phyloP scores from a whole-genome alignment of 306 rosid genomes.

The Quercus rubra region DNA sequence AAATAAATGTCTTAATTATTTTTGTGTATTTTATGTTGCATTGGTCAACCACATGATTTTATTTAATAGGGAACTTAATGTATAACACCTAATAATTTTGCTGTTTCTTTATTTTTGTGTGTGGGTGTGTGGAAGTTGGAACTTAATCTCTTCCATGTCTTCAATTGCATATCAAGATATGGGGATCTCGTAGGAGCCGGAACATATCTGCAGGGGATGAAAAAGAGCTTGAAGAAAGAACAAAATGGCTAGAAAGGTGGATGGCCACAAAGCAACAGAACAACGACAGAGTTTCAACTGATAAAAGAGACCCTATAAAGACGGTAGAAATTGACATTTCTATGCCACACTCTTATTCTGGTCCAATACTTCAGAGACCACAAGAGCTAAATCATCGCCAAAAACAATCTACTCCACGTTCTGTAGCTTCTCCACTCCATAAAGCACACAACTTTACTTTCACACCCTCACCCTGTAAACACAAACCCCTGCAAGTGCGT shows the following conservation, averaged over 20 bases:
- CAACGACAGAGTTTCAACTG: slow-evolving; percentile 5
- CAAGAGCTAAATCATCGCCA: background rate
- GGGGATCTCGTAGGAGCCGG: slow-evolving; percentile 21
- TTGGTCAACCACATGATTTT: too few relatives aligned
- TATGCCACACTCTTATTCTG: slow-evolving; percentile 1
- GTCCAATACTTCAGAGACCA: background rate
- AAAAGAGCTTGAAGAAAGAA: slow-evolving; percentile 32
- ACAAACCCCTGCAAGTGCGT: slow-evolving; percentile 9
- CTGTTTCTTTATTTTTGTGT: background rate
- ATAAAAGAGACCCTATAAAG: slow-evolving; percentile 22
- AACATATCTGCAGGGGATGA: slow-evolving; percentile 22
- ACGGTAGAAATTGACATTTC: slow-evolving; percentile 28
- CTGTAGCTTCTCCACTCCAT: slow-evolving; percentile 10
- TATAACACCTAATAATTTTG: background rate
- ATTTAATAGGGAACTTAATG: too few relatives aligned
- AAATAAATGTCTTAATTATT: too few relatives aligned
- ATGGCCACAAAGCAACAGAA: slow-evolving; percentile 32
- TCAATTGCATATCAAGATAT: slow-evolving; percentile 14
- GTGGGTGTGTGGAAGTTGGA: background rate
- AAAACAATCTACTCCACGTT: slow-evolving; percentile 5
- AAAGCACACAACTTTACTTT: slow-evolving; percentile 9
- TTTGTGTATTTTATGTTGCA: too few relatives aligned
- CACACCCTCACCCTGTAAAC: slow-evolving; percentile 29
- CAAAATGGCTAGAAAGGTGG: slow-evolving; percentile 36
- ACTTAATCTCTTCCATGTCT: background rate